Conservation (phyloP, 768 basidiomycete genomes). For the Leccinum boreale region DNA sequence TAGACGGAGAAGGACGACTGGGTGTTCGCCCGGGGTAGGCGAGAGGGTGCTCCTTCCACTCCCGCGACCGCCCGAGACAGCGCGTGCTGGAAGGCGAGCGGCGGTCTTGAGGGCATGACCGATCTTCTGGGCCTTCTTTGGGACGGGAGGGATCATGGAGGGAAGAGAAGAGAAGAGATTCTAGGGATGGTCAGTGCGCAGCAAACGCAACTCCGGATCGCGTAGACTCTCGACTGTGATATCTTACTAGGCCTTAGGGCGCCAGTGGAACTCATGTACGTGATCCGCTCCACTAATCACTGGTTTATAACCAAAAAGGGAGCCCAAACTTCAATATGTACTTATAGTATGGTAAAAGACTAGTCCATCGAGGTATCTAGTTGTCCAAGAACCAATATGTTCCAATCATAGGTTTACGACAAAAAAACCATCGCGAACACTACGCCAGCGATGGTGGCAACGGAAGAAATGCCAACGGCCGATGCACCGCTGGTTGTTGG, state of each 20-base stretch:
- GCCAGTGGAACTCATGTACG: background rate
- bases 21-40: constrained; percentile 59
- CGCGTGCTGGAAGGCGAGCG: constrained; percentile 48
- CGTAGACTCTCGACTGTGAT: background rate
- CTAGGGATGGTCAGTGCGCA: constrained; percentile 5
- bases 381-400: background rate
- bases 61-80: constrained; percentile 39
- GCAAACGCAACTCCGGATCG: background rate
- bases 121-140: constrained; percentile 48
- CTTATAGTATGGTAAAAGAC: background rate
- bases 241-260: too few relatives aligned
- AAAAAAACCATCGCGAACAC: constrained; percentile 35
- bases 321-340: background rate
- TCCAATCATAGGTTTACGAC: constrained; percentile 17
- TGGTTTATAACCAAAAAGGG: background rate
- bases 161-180: background rate
- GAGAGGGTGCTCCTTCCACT: constrained; percentile 35
- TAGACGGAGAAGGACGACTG: constrained; percentile 63
- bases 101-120: constrained; percentile 60
- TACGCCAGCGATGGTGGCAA: constrained; percentile 32
- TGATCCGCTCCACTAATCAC: background rate
- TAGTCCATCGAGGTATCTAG: too few relatives aligned
- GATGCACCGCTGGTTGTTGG: constrained; percentile 18
- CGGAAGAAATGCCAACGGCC: constrained; percentile 25
- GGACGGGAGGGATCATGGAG: constrained; percentile 31